Base-by-base conservation (phyloP, 2,329 filamentous ascomycete genomes). In the Diplodia scrobiculata region DNA sequence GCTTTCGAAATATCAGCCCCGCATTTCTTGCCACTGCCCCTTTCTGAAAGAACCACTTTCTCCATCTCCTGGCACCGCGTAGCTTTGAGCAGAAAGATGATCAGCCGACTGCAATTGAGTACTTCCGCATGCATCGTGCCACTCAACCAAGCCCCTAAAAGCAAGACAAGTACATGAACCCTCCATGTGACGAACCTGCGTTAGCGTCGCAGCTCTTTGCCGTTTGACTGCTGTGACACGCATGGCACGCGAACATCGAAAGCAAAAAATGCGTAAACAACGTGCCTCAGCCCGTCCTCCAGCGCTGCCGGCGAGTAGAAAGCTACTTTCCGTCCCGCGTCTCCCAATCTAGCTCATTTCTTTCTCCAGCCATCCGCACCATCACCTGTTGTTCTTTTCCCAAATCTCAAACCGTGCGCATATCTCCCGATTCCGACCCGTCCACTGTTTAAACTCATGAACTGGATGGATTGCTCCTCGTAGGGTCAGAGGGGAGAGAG, bases 121-220 rank as follows among this genome's bases (percentile, higher is more conserved):
- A 14, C 10, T 21, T 34, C 17, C 7, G 29, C 29, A 32, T 38
- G 13, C 54, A 19, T 14, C 11, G 25, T 47, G 55, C 10, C 13
- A 17, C 34, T 13, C 21, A 45, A 6, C 21, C 6, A 14, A 36
- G 13, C 19, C 25, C 19, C n/a, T 32, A 19, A 38, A 32, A 32
- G 29, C 29, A 32, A 54, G 36, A 10, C 52, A 54, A 11, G 53
- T 36, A 29, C 53, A 19, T n/a, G 34, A 54, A n/a, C 52, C 17
- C 36, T n/a, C 17, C 53, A 36, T 58, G 53, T 58, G 53, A 58
- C 13, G 21, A 58, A 27, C 53, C 53, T 25, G 53, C 53, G 34
- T 14, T 41, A 58, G 53, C 36, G 53, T 29, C 14, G 32, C 52
- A 54, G 52, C 52, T 19, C 52, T 5, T 11, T 11, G 29, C 29